Percentiles rank a stretch among this genome's conserved stretches.
Conservation (phyloP, 331 rosid genomes). For the Stylosanthes scabra region DNA sequence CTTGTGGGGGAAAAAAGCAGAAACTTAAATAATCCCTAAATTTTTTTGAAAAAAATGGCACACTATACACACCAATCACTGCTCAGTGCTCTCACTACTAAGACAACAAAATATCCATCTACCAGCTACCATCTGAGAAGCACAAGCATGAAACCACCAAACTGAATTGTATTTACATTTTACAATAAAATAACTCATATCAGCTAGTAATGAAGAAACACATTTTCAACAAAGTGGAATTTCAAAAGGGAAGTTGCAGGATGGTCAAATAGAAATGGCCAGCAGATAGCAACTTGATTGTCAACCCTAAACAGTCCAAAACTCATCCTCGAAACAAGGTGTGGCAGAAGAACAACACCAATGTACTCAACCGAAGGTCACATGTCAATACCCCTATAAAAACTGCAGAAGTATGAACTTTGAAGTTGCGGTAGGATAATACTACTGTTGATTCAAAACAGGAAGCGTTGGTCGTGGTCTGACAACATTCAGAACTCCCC, state of each 20-base stretch:
- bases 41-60: constrained; percentile 9
- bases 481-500: constrained; percentile 86
- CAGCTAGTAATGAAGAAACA: constrained; percentile 22
- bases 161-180: constrained; percentile 29
- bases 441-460: constrained; percentile 67
- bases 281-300: constrained; percentile 25
- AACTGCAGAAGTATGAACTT: not conserved
- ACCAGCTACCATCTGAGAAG: constrained; percentile 14
- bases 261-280: constrained; percentile 3
- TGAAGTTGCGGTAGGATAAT: constrained; percentile 25
- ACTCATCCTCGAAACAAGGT: constrained; percentile 19
- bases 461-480: constrained; percentile 72
- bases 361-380: constrained; percentile 20
- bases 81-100: constrained; percentile 21
- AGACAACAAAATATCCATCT: constrained; percentile 13
- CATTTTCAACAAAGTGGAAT: constrained; percentile 33
- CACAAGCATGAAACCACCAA: constrained; percentile 32
- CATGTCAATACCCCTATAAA: constrained; percentile 22
- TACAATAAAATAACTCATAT: constrained; percentile 28
- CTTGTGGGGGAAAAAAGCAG: not conserved
- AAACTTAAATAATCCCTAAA: not conserved
- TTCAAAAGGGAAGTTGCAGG: constrained; percentile 22
- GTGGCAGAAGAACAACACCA: not conserved
- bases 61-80: constrained; percentile 33
- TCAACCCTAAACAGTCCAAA: not conserved